These are phyloP conservation scores for Psidium friedrichsthalianum DNA, from an alignment of 345 rosid species.

Conservation along the genomic window DNA sequence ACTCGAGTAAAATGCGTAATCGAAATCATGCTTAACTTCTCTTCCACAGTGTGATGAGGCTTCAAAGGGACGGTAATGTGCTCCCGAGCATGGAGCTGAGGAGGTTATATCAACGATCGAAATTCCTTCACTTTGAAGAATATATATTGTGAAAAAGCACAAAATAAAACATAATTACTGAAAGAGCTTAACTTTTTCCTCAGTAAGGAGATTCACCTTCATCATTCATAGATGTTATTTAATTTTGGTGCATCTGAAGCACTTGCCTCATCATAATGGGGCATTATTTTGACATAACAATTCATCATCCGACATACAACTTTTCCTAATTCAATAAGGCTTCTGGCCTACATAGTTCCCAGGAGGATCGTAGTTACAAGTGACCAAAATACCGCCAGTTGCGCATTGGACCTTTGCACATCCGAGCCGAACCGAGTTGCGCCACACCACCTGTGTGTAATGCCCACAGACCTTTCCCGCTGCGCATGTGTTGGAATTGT, in stretches of 20 bases:
- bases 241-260: background rate
- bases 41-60: background rate
- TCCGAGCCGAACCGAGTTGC: constrained; percentile 1
- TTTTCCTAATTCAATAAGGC: background rate
- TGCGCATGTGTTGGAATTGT: constrained; percentile 1
- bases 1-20: background rate
- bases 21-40: background rate
- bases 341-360: background rate
- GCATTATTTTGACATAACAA: background rate
- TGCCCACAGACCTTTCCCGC: constrained; percentile 1
- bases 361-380: constrained; percentile 18
- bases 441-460: constrained; percentile 12
- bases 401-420: constrained; percentile 2
- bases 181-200: background rate
- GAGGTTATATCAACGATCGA: background rate
- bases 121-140: no score
- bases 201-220: background rate
- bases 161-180: background rate
- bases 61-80: background rate
- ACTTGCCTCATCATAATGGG: background rate
- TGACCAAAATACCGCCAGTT: constrained; percentile 1
- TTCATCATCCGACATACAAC: background rate
- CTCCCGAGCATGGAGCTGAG: background rate
- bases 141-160: background rate
- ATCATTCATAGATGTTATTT: background rate